Base-by-base conservation (phyloP, 2,329 filamentous ascomycete species). In the Dactylella cylindrospora region DNA sequence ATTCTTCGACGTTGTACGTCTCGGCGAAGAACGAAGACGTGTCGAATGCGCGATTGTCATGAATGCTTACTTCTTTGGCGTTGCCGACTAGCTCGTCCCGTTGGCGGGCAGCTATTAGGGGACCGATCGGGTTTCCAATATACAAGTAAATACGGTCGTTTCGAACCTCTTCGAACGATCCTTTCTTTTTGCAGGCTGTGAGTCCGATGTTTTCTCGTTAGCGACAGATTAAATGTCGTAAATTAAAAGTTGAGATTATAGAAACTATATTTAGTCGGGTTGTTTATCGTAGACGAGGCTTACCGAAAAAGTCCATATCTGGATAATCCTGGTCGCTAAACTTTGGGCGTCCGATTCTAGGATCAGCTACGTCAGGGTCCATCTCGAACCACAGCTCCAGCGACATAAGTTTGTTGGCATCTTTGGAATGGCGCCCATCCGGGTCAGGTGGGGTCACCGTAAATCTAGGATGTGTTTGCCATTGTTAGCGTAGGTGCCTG, bases 121-220 rank as follows among this genome's bases (percentile, higher is more conserved):
- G 12, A 1, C 17, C 54, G 25, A 60, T 51, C 3, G 46, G 54
- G 15, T 60, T 60, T 1, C 54, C 54, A n/a, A 60, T 45, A 33
- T 51, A 60, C 5, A 60, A 33, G 23, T 29, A 39, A 9, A 25
- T 40, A 1, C 45, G 54, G 7, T 12, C 17, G 7, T 29, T 29
- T 28, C 51, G 25, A 3, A 13, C 26, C 35, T 59, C 36, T n/a
- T n/a, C n/a, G n/a, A n/a, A n/a, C n/a, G n/a, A n/a, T n/a, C n/a
- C n/a, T n/a, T n/a, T n/a, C 22, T 51, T 60, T 19, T 60, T 60
- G 36, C 54, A 51, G 13, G 44, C 54, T 60, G 19, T 39, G n/a
- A n/a, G n/a, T n/a, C n/a, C n/a, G n/a, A n/a, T n/a, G n/a, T n/a
- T n/a, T n/a, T n/a, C n/a, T n/a, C n/a, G n/a, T n/a, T n/a, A n/a